These are phyloP conservation scores for Phaseolus lunatus DNA, from an alignment of 306 rosid genomes.

Conservation along the genomic window DNA sequence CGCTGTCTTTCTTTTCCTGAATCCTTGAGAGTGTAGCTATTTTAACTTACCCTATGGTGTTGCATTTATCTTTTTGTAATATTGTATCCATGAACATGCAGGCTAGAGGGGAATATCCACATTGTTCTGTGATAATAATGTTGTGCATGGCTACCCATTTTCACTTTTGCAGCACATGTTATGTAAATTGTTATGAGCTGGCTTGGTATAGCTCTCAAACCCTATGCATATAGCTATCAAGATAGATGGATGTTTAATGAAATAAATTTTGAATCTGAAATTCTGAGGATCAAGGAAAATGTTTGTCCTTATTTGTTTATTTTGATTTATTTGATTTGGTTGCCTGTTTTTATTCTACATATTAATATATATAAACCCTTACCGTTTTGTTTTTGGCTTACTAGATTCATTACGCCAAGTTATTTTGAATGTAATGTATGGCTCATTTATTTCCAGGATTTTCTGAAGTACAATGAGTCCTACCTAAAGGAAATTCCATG, in stretches of 20 bases:
- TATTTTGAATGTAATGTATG: constrained; percentile 42
- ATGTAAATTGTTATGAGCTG: not conserved
- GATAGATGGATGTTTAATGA: not conserved
- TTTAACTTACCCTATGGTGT: constrained; percentile 8
- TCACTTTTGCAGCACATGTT: not conserved
- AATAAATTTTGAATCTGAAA: constrained; percentile 9
- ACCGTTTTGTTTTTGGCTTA: not conserved
- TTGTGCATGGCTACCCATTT: constrained; percentile 14
- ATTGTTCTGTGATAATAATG: not conserved
- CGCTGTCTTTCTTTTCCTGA: not conserved
- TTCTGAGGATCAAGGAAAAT: not conserved
- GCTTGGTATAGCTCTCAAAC: not conserved
- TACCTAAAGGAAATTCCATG: constrained; percentile 64
- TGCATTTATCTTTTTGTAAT: not conserved
- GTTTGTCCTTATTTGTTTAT: constrained; percentile 2
- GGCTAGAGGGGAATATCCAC: constrained; percentile 6
- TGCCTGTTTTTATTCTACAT: constrained; percentile 9
- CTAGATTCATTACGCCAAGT: constrained; percentile 6
- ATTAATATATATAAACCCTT: not conserved
- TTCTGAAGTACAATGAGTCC: constrained; percentile 81
- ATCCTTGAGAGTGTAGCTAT: not conserved
- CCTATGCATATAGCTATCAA: not conserved
- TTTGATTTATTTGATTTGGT: constrained; percentile 22
- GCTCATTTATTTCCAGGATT: constrained; percentile 71
- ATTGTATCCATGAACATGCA: constrained; percentile 17